Percentiles rank a stretch among this genome's conserved stretches.
Evolutionary conservation across 768 basidiomycete species (phyloP).

Genomic region (Tricholoma terreum): DNA sequence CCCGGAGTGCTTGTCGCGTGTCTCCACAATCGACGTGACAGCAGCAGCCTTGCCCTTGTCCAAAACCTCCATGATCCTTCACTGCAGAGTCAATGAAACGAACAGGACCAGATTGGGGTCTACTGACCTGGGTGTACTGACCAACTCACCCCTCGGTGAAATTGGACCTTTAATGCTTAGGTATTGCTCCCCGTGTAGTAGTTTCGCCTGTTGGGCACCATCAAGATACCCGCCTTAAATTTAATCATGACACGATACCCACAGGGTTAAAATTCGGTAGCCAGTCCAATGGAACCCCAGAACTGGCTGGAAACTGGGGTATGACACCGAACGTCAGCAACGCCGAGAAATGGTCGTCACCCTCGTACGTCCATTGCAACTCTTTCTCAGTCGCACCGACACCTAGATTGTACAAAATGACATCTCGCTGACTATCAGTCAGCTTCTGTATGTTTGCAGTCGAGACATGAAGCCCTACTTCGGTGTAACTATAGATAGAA

Average conservation of each 20-base stretch:
- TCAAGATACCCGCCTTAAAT: neutral
- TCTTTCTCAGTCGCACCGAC: conserved; percentile 93
- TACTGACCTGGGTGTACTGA: conserved; percentile 69
- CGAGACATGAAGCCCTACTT: conserved; percentile 35
- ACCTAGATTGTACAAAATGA: conserved; percentile 94
- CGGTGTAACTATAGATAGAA: conserved; percentile 70
- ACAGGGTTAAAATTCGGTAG: conserved; percentile 95
- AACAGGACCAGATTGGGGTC: neutral
- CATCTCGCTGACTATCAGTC: conserved; percentile 52
- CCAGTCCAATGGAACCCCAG: conserved; percentile 72
- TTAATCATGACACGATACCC: conserved; percentile 21
- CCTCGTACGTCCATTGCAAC: conserved; percentile 89
- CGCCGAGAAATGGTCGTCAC: conserved; percentile 78
- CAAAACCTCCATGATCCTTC: conserved; percentile 71
- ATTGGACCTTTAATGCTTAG: conserved; percentile 83
- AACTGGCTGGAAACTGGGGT: conserved; percentile 80
- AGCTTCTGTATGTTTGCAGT: neutral
- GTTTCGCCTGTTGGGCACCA: conserved; percentile 61
- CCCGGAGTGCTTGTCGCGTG: conserved; percentile 76
- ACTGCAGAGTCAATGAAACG: neutral
- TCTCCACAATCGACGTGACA: conserved; percentile 75
- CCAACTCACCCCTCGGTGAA: conserved; percentile 77
- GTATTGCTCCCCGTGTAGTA: conserved; percentile 98
- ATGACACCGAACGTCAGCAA: conserved; percentile 95
- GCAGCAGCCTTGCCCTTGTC: conserved; percentile 95